phyloP scores from a whole-genome alignment of 306 rosid genomes.

The Dalbergia oliveri region DNA sequence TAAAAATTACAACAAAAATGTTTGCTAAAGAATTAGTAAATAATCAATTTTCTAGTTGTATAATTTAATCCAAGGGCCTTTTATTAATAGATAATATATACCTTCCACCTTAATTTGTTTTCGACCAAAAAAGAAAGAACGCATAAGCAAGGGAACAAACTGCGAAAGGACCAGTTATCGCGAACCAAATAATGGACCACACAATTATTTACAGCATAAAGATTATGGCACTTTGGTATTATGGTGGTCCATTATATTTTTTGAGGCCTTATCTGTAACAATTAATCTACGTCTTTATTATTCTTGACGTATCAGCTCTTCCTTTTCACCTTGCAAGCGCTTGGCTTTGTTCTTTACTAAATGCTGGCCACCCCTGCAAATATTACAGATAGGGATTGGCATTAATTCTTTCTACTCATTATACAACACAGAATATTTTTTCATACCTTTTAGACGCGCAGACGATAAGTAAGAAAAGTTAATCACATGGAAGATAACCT shows the following conservation, averaged over 20 bases:
- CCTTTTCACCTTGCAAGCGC: slow-evolving; percentile 19
- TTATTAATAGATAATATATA: too few relatives aligned
- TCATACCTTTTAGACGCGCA: background rate
- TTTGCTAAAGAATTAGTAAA: too few relatives aligned
- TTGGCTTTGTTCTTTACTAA: slow-evolving; percentile 19
- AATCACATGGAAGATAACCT: background rate
- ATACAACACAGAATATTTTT: background rate
- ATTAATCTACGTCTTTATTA: slow-evolving; percentile 40
- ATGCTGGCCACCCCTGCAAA: slow-evolving; percentile 28
- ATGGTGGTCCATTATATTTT: slow-evolving; percentile 63
- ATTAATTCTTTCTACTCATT: background rate
- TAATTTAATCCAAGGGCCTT: too few relatives aligned
- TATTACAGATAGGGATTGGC: slow-evolving; percentile 26
- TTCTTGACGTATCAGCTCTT: slow-evolving; percentile 46
- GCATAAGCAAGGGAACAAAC: slow-evolving; percentile 34
- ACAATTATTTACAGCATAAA: slow-evolving; percentile 64
- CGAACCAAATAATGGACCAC: slow-evolving; percentile 68
- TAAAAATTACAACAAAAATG: background rate
- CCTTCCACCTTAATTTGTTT: background rate
- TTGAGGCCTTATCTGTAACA: slow-evolving; percentile 41
- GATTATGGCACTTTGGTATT: slow-evolving; percentile 47
- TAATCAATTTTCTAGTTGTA: too few relatives aligned
- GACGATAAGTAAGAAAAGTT: background rate
- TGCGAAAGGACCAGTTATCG: slow-evolving; percentile 38
- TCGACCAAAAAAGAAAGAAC: background rate